Evolutionary conservation across 805 yeast genomes (phyloP), one percentile per base, ranked within the genome.

Genomic region (Metschnikowia hibisci): DNA sequence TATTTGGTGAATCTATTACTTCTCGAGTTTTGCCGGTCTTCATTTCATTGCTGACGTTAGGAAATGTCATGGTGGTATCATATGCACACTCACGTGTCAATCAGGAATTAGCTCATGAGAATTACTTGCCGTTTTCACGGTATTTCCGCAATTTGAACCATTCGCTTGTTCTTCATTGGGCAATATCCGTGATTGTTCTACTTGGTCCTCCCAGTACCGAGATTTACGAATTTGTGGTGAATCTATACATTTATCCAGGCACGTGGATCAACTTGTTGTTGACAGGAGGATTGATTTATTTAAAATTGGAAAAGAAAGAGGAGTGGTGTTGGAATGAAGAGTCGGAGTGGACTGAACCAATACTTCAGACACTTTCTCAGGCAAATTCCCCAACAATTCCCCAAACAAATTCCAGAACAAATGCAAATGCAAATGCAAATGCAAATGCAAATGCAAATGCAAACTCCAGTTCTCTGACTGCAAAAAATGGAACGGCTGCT

Each of bases 11-110:
- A 44, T 68, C 76, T 7, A 57, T 74, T 13, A 76, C 81, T 0
- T 66, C 60, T 4, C 59, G 75, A 8, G 50, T 78, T 0, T 62
- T 81, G 27, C 85, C 86, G 0, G 57, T 80, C 9, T 61, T 78
- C 15, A 80, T 81, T n/a, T 75, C 84, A 3, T 56, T 78, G 16
- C 81, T 84, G 12, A 81, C 80, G 42, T 63, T 81, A 34, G 87
- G 87, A 2, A 81, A 81, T 51, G 81, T 81, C 10, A 62, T 81
- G 39, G 86, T 81, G 29, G 87, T 81, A 3, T 69, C 80, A 5
- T 81, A 73, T 54, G 81, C 85, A 3, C 81, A 77, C 44, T 71
- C 81, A 6, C 58, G 79, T 28, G 82, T 81, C 34, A 78, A 76
- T 52, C 77, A 76, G 50, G 83, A 78, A 49, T 62, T 81, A 35